phyloP scores from a whole-genome alignment of 352 stramenopile genomes.

The Phytophthora macrochlamydospora region DNA sequence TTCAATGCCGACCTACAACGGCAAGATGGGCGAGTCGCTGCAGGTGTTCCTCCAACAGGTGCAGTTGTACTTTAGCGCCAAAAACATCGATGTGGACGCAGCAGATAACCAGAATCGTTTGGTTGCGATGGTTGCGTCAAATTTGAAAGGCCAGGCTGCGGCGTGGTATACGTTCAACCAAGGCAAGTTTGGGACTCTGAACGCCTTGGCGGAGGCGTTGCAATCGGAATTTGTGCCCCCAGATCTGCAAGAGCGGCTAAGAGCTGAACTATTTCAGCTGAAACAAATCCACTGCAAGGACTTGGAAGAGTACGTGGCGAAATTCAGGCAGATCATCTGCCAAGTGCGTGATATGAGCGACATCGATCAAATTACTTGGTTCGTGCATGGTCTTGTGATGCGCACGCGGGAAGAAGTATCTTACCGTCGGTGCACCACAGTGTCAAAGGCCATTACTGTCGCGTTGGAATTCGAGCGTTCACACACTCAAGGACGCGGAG shows the following conservation, averaged over 20 bases:
- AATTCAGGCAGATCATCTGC: conserved; percentile 12
- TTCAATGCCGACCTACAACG: conserved; percentile 5
- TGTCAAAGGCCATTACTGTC: conserved; percentile 12
- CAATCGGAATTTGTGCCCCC: conserved; percentile 9
- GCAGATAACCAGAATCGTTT: conserved; percentile 4
- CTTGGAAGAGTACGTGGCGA: conserved; percentile 12
- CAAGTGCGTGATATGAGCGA: conserved; percentile 14
- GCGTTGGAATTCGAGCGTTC: conserved; percentile 14
- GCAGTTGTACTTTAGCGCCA: conserved; percentile 8
- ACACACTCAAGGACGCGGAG: neutral
- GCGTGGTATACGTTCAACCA: conserved; percentile 13
- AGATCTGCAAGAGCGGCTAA: conserved; percentile 7
- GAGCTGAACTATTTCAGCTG: conserved; percentile 4
- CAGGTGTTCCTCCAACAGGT: conserved; percentile 11
- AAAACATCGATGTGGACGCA: conserved; percentile 8
- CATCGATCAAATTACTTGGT: conserved; percentile 14
- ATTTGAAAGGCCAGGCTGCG: conserved; percentile 4
- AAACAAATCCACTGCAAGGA: conserved; percentile 3
- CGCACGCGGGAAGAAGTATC: conserved; percentile 8
- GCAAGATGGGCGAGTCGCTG: conserved; percentile 8
- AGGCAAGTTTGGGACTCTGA: conserved; percentile 4
- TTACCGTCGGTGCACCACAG: conserved; percentile 10
- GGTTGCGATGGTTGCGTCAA: conserved; percentile 7
- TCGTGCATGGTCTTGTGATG: conserved; percentile 4
- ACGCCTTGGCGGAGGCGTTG: conserved; percentile 2